Evolutionary conservation across 345 rosid genomes (phyloP).

Genomic region (Linum tenue): DNA sequence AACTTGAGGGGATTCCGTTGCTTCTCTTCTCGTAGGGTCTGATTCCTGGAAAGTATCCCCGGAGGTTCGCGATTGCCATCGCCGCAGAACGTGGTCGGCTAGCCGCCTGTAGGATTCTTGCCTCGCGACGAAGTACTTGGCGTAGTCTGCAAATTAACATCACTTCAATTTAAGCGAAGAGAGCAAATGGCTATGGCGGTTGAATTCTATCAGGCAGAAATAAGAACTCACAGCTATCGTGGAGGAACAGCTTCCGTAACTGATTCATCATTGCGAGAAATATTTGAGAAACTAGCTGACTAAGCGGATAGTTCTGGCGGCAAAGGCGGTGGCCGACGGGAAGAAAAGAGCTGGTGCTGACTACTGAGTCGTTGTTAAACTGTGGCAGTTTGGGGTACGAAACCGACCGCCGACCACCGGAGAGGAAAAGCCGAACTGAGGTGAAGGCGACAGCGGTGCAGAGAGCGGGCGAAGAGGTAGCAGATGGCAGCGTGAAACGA

Average conservation of each 20-base stretch:
- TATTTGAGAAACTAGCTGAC: too few species aligned
- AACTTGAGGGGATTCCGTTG: constrained; percentile 20
- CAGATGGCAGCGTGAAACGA: neutral
- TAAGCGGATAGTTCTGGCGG: too few species aligned
- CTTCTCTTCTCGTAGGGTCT: constrained; percentile 15
- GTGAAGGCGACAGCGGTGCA: neutral
- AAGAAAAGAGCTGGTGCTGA: neutral
- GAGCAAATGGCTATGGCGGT: neutral
- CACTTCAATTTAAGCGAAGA: neutral
- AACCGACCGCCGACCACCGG: neutral
- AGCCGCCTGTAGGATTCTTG: constrained; percentile 31
- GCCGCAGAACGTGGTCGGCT: constrained; percentile 28
- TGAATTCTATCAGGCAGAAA: neutral
- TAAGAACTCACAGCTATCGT: constrained; percentile 9
- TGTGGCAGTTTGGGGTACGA: too few species aligned
- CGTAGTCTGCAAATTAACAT: constrained; percentile 17
- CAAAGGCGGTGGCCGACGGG: neutral
- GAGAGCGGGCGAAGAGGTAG: neutral
- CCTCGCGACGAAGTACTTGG: constrained; percentile 24
- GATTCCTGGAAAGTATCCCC: constrained; percentile 25
- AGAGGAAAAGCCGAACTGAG: neutral
- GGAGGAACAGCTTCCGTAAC: constrained; percentile 14
- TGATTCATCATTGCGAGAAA: constrained; percentile 14
- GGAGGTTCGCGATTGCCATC: constrained; percentile 40
- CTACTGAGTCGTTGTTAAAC: too few species aligned